Base-by-base conservation (phyloP, 1,284 basidiomycete species). In the Pascua guehoae region DNA sequence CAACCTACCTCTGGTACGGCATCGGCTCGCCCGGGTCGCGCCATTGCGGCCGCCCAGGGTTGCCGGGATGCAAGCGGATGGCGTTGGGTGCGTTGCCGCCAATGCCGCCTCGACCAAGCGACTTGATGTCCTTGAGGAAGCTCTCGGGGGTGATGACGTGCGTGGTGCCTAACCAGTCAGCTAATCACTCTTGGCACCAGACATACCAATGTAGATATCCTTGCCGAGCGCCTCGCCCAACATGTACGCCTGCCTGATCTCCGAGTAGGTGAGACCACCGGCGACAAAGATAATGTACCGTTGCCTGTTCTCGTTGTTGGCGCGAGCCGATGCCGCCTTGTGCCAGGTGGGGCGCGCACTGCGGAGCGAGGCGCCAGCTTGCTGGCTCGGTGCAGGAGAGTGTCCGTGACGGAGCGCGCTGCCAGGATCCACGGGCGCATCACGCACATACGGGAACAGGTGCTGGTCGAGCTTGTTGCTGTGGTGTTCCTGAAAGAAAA, bases 231-330 rank as follows among this genome's bases (percentile, higher is more conserved):
- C 72, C 50, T 81, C 81, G 5, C 89, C 88, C 9, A 95, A 79
- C 51, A 88, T 81, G 72, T 98, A 98, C 39, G 85, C 87, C 70
- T 91, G 86, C 56, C 95, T 81, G 75, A 96, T 88, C 78, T 99
- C 96, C 0, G 91, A 92, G 74, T 94, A 96, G 2, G 95, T 96
- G 84, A 96, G 88, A 1, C 96, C 96, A 38, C 96, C 96, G 12
- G 91, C 91, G 12, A 98, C 82, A 74, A 98, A 98, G 43, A 98
- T 83, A 51, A 99, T 80, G 18, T 96, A 73, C n/a, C 95, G 82
- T 72, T 93, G 88, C 57, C 86, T 84, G 14, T 68, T 66, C 51
- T 78, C 73, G 16, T 66, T 71, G 41, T 75, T 72, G 40, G 69
- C 60, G 7, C 73, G 58, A 12, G 51, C 67, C 3, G 77, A 75